A percentile compares a stretch with the other conserved stretches of the same genome.
phyloP scores from a whole-genome alignment of 1,139 yeast species.

The Lodderomyces margitis region DNA sequence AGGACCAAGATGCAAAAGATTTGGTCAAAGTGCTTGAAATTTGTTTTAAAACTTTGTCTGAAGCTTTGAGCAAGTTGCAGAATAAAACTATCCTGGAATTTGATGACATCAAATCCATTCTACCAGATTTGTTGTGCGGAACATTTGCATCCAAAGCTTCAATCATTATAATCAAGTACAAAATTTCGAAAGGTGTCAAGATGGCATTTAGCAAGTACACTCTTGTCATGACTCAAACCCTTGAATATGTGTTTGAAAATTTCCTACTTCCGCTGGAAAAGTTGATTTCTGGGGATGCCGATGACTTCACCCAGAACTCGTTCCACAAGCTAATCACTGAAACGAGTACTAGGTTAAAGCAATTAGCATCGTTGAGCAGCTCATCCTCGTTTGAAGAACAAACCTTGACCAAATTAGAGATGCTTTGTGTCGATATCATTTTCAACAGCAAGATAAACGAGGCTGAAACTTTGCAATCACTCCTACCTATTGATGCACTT shows the following conservation, averaged over 20 bases:
- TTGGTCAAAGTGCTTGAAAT: slow-evolving; percentile 1
- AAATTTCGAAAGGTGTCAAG: not conserved
- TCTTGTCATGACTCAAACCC: not conserved
- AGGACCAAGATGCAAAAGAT: not conserved
- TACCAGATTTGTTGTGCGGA: slow-evolving; percentile 2
- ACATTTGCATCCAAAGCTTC: slow-evolving; percentile 3
- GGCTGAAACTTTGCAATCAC: slow-evolving; percentile 6
- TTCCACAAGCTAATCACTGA: slow-evolving; percentile 6
- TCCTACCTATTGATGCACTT: slow-evolving; percentile 10
- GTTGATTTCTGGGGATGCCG: not conserved
- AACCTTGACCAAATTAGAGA: slow-evolving; percentile 12
- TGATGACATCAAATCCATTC: not conserved
- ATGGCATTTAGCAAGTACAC: slow-evolving; percentile 3
- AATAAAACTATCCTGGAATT: not conserved
- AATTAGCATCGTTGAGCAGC: slow-evolving; percentile 9
- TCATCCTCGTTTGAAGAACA: slow-evolving; percentile 10
- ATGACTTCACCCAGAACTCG: not conserved
- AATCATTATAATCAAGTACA: not conserved
- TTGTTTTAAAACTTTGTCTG: not conserved
- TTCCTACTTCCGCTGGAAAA: not conserved
- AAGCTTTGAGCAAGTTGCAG: not conserved
- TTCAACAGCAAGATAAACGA: slow-evolving; percentile 10
- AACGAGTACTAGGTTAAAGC: slow-evolving; percentile 9
- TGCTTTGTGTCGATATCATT: slow-evolving; percentile 7
- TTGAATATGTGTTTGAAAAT: not conserved